These are phyloP conservation scores for Daldinia childiae DNA, from an alignment of 495 filamentous ascomycete species.

Conservation along the genomic window DNA sequence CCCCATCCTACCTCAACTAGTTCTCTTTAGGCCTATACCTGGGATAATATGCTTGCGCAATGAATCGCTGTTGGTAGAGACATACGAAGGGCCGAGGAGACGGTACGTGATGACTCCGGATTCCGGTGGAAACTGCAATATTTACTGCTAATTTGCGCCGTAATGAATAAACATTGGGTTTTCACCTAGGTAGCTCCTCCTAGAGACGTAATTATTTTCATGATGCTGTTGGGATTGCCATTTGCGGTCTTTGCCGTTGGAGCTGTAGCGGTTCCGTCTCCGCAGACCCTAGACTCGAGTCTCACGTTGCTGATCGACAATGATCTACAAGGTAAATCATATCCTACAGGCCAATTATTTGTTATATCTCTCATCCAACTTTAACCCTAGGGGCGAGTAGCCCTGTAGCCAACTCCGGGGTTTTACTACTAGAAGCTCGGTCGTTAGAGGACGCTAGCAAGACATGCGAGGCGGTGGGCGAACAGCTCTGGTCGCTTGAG, in stretches of 20 bases:
- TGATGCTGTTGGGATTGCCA: conserved; percentile 11
- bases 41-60: neutral
- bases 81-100: neutral
- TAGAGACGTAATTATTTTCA: neutral
- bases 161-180: neutral
- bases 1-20: neutral
- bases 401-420: conserved; percentile 50
- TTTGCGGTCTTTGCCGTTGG: neutral
- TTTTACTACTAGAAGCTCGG: conserved; percentile 51
- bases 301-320: conserved; percentile 53
- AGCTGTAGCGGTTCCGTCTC: conserved; percentile 44
- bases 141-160: neutral
- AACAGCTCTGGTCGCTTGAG: conserved; percentile 56
- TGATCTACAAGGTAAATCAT: conserved; percentile 53
- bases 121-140: neutral
- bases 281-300: conserved; percentile 49
- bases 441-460: conserved; percentile 41
- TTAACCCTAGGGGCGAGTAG: conserved; percentile 46
- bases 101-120: neutral
- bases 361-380: conserved; percentile 14
- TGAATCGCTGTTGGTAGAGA: neutral
- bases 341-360: neutral
- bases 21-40: neutral
- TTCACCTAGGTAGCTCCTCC: neutral
- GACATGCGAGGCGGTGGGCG: conserved; percentile 51